These are phyloP conservation scores for Friedmanniomyces endolithicus DNA, from an alignment of 495 filamentous ascomycete species.

Conservation along the genomic window DNA sequence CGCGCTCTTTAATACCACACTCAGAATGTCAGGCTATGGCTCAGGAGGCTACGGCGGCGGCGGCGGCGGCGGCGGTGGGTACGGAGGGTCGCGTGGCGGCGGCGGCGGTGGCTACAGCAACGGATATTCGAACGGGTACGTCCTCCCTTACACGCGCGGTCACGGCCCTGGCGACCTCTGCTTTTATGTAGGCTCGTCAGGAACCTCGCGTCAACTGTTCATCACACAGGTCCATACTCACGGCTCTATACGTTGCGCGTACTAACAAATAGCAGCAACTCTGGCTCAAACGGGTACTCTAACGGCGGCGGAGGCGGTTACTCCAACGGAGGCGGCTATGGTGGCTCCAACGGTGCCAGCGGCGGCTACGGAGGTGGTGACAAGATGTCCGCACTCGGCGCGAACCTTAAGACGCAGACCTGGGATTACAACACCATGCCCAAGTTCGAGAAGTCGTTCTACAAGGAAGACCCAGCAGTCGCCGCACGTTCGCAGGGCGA, in stretches of 20 bases:
- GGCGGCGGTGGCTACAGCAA: constrained; percentile 36
- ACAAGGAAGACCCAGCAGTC: constrained; percentile 83
- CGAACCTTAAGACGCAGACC: constrained; percentile 67
- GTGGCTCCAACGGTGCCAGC: constrained; percentile 25
- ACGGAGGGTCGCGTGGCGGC: constrained; percentile 30
- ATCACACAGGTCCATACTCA: not conserved
- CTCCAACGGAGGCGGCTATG: constrained; percentile 26
- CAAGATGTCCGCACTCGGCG: constrained; percentile 84
- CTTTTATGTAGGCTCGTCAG: constrained; percentile 24
- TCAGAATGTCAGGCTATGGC: not conserved
- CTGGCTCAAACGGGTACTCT: constrained; percentile 38
- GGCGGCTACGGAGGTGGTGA: constrained; percentile 47
- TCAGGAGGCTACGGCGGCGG: not conserved
- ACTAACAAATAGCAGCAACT: constrained; percentile 27
- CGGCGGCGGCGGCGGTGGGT: constrained; percentile 47
- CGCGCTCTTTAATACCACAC: not conserved
- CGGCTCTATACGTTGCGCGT: not conserved
- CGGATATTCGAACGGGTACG: constrained; percentile 36
- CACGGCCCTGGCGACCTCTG: constrained; percentile 20
- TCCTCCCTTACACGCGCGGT: constrained; percentile 8
- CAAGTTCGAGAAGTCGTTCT: constrained; percentile 98
- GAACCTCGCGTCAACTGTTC: constrained; percentile 11
- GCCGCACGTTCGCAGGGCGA: constrained; percentile 59
- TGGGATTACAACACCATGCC: constrained; percentile 72
- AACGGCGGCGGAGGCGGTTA: constrained; percentile 30